Evolutionary conservation across 148 eudicot genomes (phyloP), one percentile per base, ranked within the genome.

Genomic region (Bassia scoparia): DNA sequence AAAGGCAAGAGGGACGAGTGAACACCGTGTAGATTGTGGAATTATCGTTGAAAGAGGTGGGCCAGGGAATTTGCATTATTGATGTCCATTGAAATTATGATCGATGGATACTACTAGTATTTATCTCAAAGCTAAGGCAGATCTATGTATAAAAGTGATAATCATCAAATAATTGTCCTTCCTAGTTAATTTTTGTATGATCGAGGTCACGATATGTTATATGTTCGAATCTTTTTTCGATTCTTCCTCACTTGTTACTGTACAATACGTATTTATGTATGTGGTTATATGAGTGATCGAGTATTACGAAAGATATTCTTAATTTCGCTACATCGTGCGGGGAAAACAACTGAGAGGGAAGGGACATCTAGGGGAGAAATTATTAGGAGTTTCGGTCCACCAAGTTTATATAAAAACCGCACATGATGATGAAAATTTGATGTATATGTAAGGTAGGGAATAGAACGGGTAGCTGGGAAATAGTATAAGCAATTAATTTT

Each of bases 51-150:
- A 55, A 49, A 29, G 16, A 9, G 2, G 68, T 63, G 68, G 68
- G 68, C 10, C 27, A 63, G 12, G 48, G 48, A 2, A 37, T 62
- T 62, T 37, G 68, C 21, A 63, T 63, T 63, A 63, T 63, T 63
- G 68, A 37, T n/a, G 68, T n/a, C 48, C 46, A 63, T 16, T 20
- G 43, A 37, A 63, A 37, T 14, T n/a, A 35, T 63, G 68, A 63
- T 37, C 33, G 43, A n/a, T n/a, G 37, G 34, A 18, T 14, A 41
- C 11, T 41, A 41, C 11, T 2, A 13, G 3, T 55, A 55, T 23
- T 37, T 63, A 34, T 61, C 68, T 35, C 46, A 20, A 63, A 34
- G 48, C n/a, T n/a, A n/a, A n/a, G 48, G 68, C n/a, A n/a, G 48
- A 21, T 35, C 27, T 62, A 20, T 20, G n/a, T 37, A 24, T 55